These are phyloP conservation scores for Elsinoe ampelina DNA, from an alignment of 2,329 filamentous ascomycete species.

Conservation along the genomic window DNA sequence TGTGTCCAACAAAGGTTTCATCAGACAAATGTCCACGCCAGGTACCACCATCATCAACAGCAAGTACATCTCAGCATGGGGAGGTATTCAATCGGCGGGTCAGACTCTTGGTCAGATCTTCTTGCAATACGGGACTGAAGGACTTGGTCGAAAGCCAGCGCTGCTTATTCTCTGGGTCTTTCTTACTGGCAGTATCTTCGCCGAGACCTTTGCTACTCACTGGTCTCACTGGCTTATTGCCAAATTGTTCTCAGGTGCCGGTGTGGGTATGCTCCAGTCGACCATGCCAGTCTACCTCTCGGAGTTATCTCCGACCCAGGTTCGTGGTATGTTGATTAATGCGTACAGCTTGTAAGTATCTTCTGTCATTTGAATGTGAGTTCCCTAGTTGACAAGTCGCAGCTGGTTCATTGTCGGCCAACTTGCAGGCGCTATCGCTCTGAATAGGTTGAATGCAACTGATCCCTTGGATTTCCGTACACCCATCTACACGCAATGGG, in stretches of 20 bases:
- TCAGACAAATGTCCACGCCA: conserved; percentile 27
- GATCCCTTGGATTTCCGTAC: conserved; percentile 29
- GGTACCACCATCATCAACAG: conserved; percentile 28
- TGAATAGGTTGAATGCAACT: conserved; percentile 27
- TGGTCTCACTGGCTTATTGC: conserved; percentile 35
- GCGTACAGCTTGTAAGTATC: conserved; percentile 31
- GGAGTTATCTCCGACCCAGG: conserved; percentile 34
- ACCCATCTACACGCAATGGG: conserved; percentile 40
- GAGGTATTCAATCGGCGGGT: conserved; percentile 32
- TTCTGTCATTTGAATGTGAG: conserved; percentile 13
- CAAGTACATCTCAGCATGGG: conserved; percentile 33
- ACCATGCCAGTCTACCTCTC: conserved; percentile 36
- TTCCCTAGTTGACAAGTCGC: not conserved
- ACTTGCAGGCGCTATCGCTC: conserved; percentile 36
- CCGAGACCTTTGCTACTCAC: conserved; percentile 29
- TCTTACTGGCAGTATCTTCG: conserved; percentile 30
- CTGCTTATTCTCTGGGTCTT: conserved; percentile 30
- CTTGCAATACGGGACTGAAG: conserved; percentile 30
- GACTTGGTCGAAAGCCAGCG: conserved; percentile 30
- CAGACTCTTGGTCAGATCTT: conserved; percentile 28
- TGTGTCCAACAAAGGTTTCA: conserved; percentile 33
- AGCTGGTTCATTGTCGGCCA: conserved; percentile 36
- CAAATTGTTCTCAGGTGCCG: conserved; percentile 28
- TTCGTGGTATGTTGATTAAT: conserved; percentile 34
- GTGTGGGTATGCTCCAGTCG: conserved; percentile 35